These are phyloP conservation scores for Funneliformis mosseae DNA, from an alignment of 192 early-diverging fungal species.

Conservation along the genomic window DNA sequence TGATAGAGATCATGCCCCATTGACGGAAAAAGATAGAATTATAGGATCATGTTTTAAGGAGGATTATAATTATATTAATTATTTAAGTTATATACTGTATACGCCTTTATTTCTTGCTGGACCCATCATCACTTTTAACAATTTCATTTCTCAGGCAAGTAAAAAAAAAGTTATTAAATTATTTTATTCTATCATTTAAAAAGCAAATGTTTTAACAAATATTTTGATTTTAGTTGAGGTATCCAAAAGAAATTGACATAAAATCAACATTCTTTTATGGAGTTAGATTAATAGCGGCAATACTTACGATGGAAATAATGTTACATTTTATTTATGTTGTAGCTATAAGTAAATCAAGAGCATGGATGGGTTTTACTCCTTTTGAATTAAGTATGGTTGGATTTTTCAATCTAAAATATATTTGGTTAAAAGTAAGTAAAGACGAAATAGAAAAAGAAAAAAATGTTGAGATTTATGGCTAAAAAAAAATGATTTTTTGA, in stretches of 20 bases:
- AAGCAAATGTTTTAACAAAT: not conserved
- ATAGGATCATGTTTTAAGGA: conserved; percentile 49
- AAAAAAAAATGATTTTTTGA: not conserved
- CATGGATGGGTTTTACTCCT: conserved; percentile 80
- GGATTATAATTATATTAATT: conserved; percentile 83
- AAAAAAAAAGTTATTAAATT: not conserved
- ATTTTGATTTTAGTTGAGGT: conserved; percentile 47
- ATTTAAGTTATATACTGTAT: conserved; percentile 82
- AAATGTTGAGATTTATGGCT: not conserved
- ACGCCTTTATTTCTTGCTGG: conserved; percentile 92
- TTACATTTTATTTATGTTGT: conserved; percentile 88
- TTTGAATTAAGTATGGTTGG: conserved; percentile 87
- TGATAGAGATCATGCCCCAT: conserved; percentile 36
- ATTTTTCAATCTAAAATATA: conserved; percentile 84
- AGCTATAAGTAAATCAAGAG: conserved; percentile 84
- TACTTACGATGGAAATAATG: conserved; percentile 85
- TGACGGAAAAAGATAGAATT: conserved; percentile 63
- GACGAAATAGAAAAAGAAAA: no score
- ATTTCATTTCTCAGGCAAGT: conserved; percentile 79
- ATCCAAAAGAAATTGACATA: conserved; percentile 48
- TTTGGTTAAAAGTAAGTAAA: conserved; percentile 83
- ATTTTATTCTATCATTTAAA: conserved; percentile 8
- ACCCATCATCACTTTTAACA: conserved; percentile 94
- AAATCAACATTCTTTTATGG: conserved; percentile 58
- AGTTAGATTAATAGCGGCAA: conserved; percentile 61